Evolutionary conservation across 306 rosid genomes (phyloP).

Genomic region (Leucaena leucocephala): DNA sequence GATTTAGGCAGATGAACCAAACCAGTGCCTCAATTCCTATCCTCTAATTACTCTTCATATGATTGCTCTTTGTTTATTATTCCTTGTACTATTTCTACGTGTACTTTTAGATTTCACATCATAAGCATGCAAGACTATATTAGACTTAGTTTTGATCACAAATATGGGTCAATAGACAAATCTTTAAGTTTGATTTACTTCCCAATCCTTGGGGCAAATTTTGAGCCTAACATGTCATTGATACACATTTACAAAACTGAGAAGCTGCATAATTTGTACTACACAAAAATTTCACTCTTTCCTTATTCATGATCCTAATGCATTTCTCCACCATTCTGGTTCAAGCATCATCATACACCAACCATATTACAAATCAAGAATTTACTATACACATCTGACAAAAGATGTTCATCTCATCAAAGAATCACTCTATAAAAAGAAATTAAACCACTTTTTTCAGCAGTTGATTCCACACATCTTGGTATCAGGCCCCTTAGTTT

Average conservation of each 20-base stretch:
- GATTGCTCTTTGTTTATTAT: neutral
- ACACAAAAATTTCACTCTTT: constrained; percentile 52
- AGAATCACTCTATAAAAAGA: constrained; percentile 36
- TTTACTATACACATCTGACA: constrained; percentile 48
- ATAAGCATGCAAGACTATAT: neutral
- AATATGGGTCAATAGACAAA: constrained; percentile 12
- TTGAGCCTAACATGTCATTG: constrained; percentile 37
- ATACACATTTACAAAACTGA: constrained; percentile 62
- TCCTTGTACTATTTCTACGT: neutral
- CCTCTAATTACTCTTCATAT: neutral
- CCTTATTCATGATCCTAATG: constrained; percentile 54
- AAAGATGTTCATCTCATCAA: constrained; percentile 41
- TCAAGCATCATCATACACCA: constrained; percentile 31
- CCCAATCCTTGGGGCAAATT: constrained; percentile 33
- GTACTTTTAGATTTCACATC: constrained; percentile 14
- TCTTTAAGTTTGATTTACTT: constrained; percentile 35
- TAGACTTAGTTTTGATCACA: neutral
- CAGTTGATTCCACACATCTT: constrained; percentile 92
- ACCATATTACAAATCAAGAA: constrained; percentile 45
- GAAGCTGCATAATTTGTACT: constrained; percentile 49
- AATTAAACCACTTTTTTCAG: constrained; percentile 48
- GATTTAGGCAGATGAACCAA: neutral
- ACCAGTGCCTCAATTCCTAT: neutral
- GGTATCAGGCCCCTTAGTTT: constrained; percentile 88
- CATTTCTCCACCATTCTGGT: constrained; percentile 36